phyloP scores from a whole-genome alignment of 108 stramenopile genomes.

The Nannochloropsis oceanica region DNA sequence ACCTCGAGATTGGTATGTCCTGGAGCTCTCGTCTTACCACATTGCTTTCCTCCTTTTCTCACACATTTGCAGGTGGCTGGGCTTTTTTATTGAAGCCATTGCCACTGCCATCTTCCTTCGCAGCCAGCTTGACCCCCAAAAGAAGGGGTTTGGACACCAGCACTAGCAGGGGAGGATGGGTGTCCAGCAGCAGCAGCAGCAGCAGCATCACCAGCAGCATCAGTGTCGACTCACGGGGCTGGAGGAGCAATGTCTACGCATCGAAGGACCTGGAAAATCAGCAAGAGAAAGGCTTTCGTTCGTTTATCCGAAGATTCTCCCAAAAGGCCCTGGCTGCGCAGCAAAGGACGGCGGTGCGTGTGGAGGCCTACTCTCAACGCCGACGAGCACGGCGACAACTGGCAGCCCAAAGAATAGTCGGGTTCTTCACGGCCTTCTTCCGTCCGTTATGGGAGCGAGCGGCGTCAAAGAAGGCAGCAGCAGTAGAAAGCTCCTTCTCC shows the following conservation, averaged over 20 bases:
- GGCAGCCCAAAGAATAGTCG: background rate
- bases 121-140: background rate
- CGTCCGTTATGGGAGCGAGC: background rate
- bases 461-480: background rate
- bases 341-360: background rate
- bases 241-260: background rate
- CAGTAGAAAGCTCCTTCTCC: background rate
- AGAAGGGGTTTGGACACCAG: background rate
- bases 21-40: too few species aligned
- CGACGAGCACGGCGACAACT: background rate
- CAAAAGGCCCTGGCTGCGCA: background rate
- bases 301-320: background rate
- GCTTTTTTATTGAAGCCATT: background rate
- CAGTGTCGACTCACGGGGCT: background rate
- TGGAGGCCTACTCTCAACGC: background rate
- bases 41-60: too few species aligned
- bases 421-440: background rate
- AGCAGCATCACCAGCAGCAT: background rate
- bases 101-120: too few species aligned
- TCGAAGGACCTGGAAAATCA: background rate
- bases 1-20: too few species aligned
- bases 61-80: background rate
- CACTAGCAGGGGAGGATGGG: background rate
- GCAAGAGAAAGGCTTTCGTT: background rate
- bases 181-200: background rate